A percentile compares a stretch with the other conserved stretches of the same genome.
Evolutionary conservation across 2,329 filamentous ascomycete genomes (phyloP).

Genomic region (Aspergillus sergii): DNA sequence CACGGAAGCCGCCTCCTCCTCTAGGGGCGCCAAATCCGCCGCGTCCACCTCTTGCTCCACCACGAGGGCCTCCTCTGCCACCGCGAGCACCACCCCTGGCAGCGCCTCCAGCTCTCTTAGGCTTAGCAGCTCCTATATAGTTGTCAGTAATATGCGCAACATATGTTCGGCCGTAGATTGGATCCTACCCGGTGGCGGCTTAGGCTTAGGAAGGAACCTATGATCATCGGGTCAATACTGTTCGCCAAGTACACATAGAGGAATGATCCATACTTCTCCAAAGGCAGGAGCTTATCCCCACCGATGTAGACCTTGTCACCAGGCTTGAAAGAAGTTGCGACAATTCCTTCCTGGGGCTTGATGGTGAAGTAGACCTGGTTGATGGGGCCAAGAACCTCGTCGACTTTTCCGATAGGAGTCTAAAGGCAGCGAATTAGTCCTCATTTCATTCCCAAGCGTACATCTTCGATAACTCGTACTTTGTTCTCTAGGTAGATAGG

Average conservation of each 20-base stretch:
- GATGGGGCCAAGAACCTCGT: conserved; percentile 95
- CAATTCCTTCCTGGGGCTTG: conserved; percentile 95
- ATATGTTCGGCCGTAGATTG: not conserved
- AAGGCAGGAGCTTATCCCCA: conserved; percentile 87
- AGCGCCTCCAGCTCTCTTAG: conserved; percentile 69
- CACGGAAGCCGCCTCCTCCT: conserved; percentile 44
- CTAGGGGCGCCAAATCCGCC: conserved; percentile 54
- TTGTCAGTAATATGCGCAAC: conserved; percentile 22
- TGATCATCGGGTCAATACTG: conserved; percentile 18
- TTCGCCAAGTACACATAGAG: not conserved
- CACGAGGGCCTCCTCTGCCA: conserved; percentile 43
- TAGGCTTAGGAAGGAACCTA: conserved; percentile 91
- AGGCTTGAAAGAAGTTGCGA: conserved; percentile 89
- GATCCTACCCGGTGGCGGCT: conserved; percentile 60
- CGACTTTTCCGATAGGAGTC: conserved; percentile 92
- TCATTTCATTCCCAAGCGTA: not conserved
- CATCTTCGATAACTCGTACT: conserved; percentile 48
- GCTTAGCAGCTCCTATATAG: conserved; percentile 65
- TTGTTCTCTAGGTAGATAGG: conserved; percentile 99
- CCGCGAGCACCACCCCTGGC: conserved; percentile 49
- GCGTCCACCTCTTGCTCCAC: conserved; percentile 36
- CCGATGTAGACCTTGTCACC: conserved; percentile 98
- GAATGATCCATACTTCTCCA: conserved; percentile 68
- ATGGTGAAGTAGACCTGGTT: conserved; percentile 99
- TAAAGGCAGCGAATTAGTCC: conserved; percentile 34